phyloP scores from a whole-genome alignment of 2,329 filamentous ascomycete species.

The Lizonia empirigonia region DNA sequence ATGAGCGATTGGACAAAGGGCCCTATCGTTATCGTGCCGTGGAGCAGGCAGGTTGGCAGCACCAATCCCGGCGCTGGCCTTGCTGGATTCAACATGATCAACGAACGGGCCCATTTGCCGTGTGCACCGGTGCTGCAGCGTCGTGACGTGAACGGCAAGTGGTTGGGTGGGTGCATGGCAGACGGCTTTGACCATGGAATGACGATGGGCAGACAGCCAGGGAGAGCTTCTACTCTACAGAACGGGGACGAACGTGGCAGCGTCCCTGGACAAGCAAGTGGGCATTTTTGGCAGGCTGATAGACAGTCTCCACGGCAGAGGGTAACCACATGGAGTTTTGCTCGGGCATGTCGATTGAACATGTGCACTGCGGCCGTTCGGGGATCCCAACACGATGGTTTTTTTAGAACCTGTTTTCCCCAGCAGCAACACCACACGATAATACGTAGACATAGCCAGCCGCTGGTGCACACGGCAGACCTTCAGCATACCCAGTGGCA shows the following conservation, averaged over 20 bases:
- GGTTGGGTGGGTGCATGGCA: conserved; percentile 9
- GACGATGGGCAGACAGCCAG: conserved; percentile 10
- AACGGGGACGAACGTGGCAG: background rate
- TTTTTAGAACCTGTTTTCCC: conserved; percentile 23
- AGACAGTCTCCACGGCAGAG: conserved; percentile 8
- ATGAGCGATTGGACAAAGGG: conserved; percentile 20
- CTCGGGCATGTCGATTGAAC: conserved; percentile 15
- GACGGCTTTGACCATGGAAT: conserved; percentile 5
- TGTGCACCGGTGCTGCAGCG: conserved; percentile 17
- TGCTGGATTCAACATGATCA: conserved; percentile 39
- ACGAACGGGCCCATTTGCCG: conserved; percentile 24
- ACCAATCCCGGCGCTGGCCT: conserved; percentile 27
- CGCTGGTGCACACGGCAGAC: too few species aligned
- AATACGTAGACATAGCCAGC: too few species aligned
- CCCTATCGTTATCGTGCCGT: conserved; percentile 35
- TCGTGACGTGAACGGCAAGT: conserved; percentile 29
- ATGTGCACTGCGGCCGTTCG: conserved; percentile 23
- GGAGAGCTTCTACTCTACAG: background rate
- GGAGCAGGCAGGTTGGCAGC: conserved; percentile 23
- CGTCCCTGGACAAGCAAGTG: background rate
- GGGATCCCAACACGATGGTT: conserved; percentile 22
- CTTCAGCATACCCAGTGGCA: conserved; percentile 21
- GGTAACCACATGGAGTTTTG: conserved; percentile 13
- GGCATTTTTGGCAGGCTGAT: background rate
- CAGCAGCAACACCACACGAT: conserved; percentile 22